A percentile compares a stretch with the other conserved stretches of the same genome.
These are phyloP conservation scores for Pulveroboletus ravenelii DNA, from an alignment of 768 basidiomycete genomes.

Conservation along the genomic window DNA sequence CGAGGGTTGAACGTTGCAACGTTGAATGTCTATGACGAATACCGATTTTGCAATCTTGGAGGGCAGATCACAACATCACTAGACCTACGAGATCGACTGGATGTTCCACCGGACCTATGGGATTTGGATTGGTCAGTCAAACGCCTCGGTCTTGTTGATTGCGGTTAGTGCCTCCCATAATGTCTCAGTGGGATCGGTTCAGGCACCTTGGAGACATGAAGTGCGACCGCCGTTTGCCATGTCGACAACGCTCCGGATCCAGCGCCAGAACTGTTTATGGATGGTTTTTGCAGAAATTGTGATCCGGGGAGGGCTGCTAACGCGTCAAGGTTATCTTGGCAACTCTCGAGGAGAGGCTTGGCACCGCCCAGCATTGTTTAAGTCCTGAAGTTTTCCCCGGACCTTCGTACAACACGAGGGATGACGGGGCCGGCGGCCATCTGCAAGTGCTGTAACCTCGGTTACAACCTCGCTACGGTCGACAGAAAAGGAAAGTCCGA, in stretches of 20 bases:
- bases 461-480: too few species aligned
- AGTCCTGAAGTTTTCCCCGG: conserved; percentile 9
- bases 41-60: too few species aligned
- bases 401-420: background rate
- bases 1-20: too few species aligned
- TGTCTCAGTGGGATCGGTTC: conserved; percentile 26
- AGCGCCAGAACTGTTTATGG: background rate
- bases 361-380: background rate
- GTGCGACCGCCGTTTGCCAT: background rate
- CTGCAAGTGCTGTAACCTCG: too few species aligned
- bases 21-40: too few species aligned
- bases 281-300: conserved; percentile 9
- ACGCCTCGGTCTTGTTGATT: conserved; percentile 31
- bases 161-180: conserved; percentile 20
- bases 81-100: conserved; percentile 43
- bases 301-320: conserved; percentile 4
- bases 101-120: conserved; percentile 37
- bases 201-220: conserved; percentile 34
- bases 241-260: background rate
- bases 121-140: conserved; percentile 30
- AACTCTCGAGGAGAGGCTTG: conserved; percentile 5
- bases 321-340: conserved; percentile 11
- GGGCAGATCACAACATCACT: conserved; percentile 9
- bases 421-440: too few species aligned
- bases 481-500: too few species aligned